phyloP scores from a whole-genome alignment of 1,284 basidiomycete species.

The Ceratobasidium sp. region DNA sequence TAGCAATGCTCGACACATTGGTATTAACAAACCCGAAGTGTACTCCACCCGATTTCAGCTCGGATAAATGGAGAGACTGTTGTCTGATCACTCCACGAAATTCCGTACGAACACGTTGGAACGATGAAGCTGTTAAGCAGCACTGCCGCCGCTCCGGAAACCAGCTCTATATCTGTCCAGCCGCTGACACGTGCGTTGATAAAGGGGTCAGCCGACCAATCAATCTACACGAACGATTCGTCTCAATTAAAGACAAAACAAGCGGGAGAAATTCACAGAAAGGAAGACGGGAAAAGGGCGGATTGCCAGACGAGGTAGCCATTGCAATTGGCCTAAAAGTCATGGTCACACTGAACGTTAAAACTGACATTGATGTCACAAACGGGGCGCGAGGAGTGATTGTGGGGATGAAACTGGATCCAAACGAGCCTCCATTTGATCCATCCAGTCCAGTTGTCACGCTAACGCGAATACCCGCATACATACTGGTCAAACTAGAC shows the following conservation, averaged over 20 bases:
- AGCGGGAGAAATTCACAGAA: not conserved
- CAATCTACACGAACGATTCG: slow-evolving; percentile 30
- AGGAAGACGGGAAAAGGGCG: not conserved
- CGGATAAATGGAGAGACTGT: slow-evolving; percentile 50
- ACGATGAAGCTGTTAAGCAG: slow-evolving; percentile 48
- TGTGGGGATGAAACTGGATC: slow-evolving; percentile 28
- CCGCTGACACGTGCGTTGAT: slow-evolving; percentile 45
- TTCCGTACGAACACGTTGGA: slow-evolving; percentile 53
- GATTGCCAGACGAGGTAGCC: slow-evolving; percentile 46
- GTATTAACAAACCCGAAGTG: slow-evolving; percentile 46
- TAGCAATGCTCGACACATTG: slow-evolving; percentile 51
- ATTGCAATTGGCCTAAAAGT: slow-evolving; percentile 56
- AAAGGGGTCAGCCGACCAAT: slow-evolving; percentile 34
- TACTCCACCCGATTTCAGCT: slow-evolving; percentile 46
- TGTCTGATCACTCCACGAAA: slow-evolving; percentile 55
- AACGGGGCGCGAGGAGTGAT: slow-evolving; percentile 40
- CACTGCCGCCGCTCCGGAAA: slow-evolving; percentile 43
- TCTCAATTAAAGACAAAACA: not conserved
- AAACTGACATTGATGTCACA: slow-evolving; percentile 40
- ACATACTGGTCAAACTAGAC: slow-evolving; percentile 42
- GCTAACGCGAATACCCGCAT: slow-evolving; percentile 33
- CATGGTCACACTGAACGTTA: slow-evolving; percentile 41
- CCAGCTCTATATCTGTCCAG: slow-evolving; percentile 46
- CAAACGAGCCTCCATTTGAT: not conserved
- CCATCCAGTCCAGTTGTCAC: not conserved